Percentiles rank a stretch among this genome's conserved stretches.
phyloP scores from a whole-genome alignment of 768 basidiomycete genomes.

The Steccherinum ochraceum region DNA sequence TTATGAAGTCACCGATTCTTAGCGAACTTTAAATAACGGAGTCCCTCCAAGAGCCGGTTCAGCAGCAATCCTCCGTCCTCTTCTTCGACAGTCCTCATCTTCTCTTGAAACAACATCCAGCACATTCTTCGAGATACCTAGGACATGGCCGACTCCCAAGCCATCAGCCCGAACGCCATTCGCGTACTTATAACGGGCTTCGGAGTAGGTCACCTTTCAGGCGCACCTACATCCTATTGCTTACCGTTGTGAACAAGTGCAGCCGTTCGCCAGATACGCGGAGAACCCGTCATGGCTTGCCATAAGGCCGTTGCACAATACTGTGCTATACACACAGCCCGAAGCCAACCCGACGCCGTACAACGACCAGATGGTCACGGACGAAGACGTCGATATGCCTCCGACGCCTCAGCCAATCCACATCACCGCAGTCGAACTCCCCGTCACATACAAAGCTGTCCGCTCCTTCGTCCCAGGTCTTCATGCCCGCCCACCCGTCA shows the following conservation, averaged over 20 bases:
- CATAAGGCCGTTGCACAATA: conserved; percentile 56
- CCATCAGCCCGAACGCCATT: conserved; percentile 26
- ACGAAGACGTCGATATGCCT: conserved; percentile 8
- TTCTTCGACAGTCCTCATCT: not conserved
- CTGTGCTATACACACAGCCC: conserved; percentile 33
- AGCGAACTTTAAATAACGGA: not conserved
- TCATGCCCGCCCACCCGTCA: conserved; percentile 52
- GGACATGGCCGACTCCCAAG: not conserved
- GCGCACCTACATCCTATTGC: conserved; percentile 6
- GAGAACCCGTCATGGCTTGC: conserved; percentile 71
- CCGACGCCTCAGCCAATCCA: conserved; percentile 37
- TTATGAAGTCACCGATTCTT: not conserved
- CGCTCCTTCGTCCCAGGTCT: conserved; percentile 49
- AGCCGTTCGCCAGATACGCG: conserved; percentile 16
- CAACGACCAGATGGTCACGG: conserved; percentile 13
- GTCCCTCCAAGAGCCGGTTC: not conserved
- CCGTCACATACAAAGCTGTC: conserved; percentile 54
- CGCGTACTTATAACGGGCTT: conserved; percentile 47
- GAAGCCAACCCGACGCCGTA: conserved; percentile 2
- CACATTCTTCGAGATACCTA: not conserved
- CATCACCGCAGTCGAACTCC: conserved; percentile 53
- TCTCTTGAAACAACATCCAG: not conserved
- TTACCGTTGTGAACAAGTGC: conserved; percentile 11
- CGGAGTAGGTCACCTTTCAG: conserved; percentile 35
- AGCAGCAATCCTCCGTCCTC: not conserved